Evolutionary conservation across 148 eudicot genomes (phyloP), one percentile per base, ranked within the genome.

Genomic region (Mesembryanthemum crystallinum): DNA sequence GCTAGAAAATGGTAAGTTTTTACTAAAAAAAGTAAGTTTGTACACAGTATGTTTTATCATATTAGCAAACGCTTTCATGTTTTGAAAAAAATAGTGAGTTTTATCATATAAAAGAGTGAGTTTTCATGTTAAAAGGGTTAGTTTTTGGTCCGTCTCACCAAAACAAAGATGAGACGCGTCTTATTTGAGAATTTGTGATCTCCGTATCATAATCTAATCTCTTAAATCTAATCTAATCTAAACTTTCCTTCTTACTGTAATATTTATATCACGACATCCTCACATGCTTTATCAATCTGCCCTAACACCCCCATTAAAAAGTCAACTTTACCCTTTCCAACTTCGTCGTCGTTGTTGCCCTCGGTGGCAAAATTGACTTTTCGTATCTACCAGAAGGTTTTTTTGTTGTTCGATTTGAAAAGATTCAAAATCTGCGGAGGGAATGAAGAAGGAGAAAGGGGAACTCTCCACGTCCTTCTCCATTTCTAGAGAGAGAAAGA

Each of bases 381-480:
- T 74, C 49, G 29, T 1, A n/a, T n/a, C 5, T 1, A 52, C 5
- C 21, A 13, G 21, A 17, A 52, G 51, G 51, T 8, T 8, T 17
- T 17, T 17, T 15, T 52, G 2, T 45, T 8, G 12, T 18, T 52
- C 21, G 5, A 10, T 47, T 17, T 3, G 18, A 54, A 17, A 51
- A 32, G 51, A 20, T 49, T 67, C 82, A 73, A 79, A 73, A 32
- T 77, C 18, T 42, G 62, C 65, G 52, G 63, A 27, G 18, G 54
- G 79, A 69, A 37, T n/a, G n/a, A n/a, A n/a, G n/a, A n/a, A n/a
- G n/a, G n/a, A n/a, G n/a, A 9, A 39, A 39, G 5, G 43, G 30
- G 25, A 42, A 69, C 42, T 58, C 72, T 39, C 32, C 64, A 51
- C 55, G 64, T 29, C 59, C 57, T 9, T 76, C 28, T 35, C 49